phyloP scores from a whole-genome alignment of 176 grass and related monocot genomes.

The Avena atlantica region DNA sequence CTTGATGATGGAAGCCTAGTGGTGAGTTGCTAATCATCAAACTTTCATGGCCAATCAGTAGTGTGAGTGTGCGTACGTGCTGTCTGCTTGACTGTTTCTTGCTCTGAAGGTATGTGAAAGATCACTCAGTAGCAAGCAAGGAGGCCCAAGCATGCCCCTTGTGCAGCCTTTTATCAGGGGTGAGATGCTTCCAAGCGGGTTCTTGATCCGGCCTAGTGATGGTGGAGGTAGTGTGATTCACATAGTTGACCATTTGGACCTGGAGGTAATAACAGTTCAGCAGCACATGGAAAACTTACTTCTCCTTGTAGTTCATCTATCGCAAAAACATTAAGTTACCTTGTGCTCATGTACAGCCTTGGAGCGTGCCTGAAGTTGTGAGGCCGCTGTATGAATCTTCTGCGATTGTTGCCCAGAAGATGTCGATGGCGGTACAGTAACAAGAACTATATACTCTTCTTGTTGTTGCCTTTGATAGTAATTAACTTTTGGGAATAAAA shows the following conservation, averaged over 20 bases:
- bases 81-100: conserved; percentile 24
- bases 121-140: conserved; percentile 72
- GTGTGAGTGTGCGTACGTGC: no score
- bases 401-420: conserved; percentile 81
- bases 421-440: conserved; percentile 70
- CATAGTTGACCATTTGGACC: conserved; percentile 93
- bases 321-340: conserved; percentile 11
- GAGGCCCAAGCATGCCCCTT: conserved; percentile 77
- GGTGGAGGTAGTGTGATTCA: conserved; percentile 85
- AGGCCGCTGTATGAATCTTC: conserved; percentile 88
- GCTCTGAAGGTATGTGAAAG: conserved; percentile 77
- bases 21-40: conserved; percentile 47
- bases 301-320: conserved; percentile 13
- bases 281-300: neutral
- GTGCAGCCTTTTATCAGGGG: conserved; percentile 82
- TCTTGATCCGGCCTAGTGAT: conserved; percentile 87
- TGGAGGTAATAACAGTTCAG: conserved; percentile 65
- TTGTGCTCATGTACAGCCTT: conserved; percentile 57
- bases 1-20: conserved; percentile 92
- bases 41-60: no score
- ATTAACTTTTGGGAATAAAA: neutral
- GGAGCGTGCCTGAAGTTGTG: conserved; percentile 95
- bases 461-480: neutral
- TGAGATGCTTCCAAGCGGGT: conserved; percentile 92
- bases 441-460: neutral